These are phyloP conservation scores for Cyclotella sp. DNA, from an alignment of 108 stramenopile genomes.

Conservation along the genomic window DNA sequence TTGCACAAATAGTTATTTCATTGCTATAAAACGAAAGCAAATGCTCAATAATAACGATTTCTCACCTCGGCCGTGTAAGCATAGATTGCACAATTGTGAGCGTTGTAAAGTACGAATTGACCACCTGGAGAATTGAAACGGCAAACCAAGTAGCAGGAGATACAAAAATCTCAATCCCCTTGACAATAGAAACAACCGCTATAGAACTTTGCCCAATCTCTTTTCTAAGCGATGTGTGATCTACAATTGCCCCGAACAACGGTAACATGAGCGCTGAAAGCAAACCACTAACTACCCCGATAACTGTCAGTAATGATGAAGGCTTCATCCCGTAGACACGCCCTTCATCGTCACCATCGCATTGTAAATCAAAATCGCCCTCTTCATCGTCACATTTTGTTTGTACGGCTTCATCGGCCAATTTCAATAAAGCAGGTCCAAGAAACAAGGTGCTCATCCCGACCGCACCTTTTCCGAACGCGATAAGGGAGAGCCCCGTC, in stretches of 20 bases:
- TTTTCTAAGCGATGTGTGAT: conserved; percentile 35
- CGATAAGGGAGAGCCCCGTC: conserved; percentile 56
- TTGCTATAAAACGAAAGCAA: neutral
- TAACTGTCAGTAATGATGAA: conserved; percentile 33
- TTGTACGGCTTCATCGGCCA: conserved; percentile 52
- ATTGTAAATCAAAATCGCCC: neutral
- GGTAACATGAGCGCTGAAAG: conserved; percentile 22
- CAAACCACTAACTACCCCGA: conserved; percentile 30
- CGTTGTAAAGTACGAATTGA: conserved; percentile 32
- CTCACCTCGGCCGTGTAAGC: conserved; percentile 43
- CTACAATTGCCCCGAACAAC: conserved; percentile 37
- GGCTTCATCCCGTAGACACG: conserved; percentile 45
- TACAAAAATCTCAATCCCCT: conserved; percentile 35
- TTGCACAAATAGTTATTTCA: neutral
- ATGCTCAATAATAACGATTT: neutral
- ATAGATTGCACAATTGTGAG: conserved; percentile 29
- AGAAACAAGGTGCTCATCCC: conserved; percentile 61
- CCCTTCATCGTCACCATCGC: conserved; percentile 19
- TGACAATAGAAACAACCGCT: conserved; percentile 17
- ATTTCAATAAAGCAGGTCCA: conserved; percentile 61
- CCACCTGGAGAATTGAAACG: conserved; percentile 30
- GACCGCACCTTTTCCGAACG: conserved; percentile 52
- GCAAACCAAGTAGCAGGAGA: conserved; percentile 23
- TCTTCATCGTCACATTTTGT: neutral
- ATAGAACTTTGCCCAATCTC: conserved; percentile 29